Conservation (phyloP, 352 stramenopile species). For the Phytophthora agathidicida region DNA sequence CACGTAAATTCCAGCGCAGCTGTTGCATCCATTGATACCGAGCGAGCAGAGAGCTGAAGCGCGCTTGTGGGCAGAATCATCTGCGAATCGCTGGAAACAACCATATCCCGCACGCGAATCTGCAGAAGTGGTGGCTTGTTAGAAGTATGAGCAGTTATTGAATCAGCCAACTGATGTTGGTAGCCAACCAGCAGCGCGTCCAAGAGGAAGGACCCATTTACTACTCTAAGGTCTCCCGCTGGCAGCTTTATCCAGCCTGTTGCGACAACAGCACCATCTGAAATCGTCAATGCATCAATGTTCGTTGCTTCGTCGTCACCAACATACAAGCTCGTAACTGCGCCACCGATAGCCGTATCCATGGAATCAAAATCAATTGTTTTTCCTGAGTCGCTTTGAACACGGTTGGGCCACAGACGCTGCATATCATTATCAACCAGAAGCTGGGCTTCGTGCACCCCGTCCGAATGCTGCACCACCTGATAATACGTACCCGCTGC, state of each 20-base stretch:
- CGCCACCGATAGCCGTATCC: slow-evolving; percentile 44
- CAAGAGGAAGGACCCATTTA: slow-evolving; percentile 60
- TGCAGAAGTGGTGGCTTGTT: slow-evolving; percentile 33
- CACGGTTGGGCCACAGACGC: slow-evolving; percentile 33
- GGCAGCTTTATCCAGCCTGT: slow-evolving; percentile 37
- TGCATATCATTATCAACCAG: slow-evolving; percentile 50
- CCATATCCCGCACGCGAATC: slow-evolving; percentile 47
- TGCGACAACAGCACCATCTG: slow-evolving; percentile 56
- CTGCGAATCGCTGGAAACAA: slow-evolving; percentile 45
- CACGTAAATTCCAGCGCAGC: slow-evolving; percentile 46
- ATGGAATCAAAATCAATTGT: slow-evolving; percentile 29
- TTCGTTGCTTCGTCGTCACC: slow-evolving; percentile 19
- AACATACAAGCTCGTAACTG: slow-evolving; percentile 54
- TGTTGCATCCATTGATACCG: slow-evolving; percentile 64
- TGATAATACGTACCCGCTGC: slow-evolving; percentile 69
- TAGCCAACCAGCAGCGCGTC: slow-evolving; percentile 38
- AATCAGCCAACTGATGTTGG: slow-evolving; percentile 21
- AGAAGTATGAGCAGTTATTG: slow-evolving; percentile 21
- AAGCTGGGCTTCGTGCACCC: slow-evolving; percentile 50
- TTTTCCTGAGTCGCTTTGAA: slow-evolving; percentile 27
- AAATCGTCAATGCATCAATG: slow-evolving; percentile 48
- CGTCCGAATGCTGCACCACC: slow-evolving; percentile 57
- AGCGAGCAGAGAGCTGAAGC: slow-evolving; percentile 42
- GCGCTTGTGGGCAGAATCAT: slow-evolving; percentile 47
- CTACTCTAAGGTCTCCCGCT: slow-evolving; percentile 45